A percentile compares a stretch with the other conserved stretches of the same genome.
Conservation (phyloP, 179 eudicot species). For the Beta corolliflora region DNA sequence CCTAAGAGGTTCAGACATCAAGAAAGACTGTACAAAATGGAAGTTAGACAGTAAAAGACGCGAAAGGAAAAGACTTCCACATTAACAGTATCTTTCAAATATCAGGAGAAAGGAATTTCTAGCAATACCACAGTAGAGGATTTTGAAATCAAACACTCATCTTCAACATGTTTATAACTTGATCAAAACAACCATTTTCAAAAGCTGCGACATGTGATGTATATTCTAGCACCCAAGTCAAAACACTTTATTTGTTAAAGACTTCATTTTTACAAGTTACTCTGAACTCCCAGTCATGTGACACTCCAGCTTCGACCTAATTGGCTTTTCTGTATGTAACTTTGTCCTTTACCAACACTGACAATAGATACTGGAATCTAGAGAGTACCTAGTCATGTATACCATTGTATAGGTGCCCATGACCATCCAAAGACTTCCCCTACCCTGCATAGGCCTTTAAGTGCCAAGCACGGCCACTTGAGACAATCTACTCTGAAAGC, state of each 20-base stretch:
- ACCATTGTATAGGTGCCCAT: background rate
- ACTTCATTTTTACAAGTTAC: background rate
- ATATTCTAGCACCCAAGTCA: conserved; percentile 1
- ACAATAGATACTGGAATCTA: background rate
- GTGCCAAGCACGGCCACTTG: background rate
- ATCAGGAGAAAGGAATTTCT: background rate
- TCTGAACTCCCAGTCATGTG: background rate
- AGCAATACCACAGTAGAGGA: background rate
- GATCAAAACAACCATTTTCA: background rate
- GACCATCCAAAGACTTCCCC: background rate
- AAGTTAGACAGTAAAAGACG: background rate
- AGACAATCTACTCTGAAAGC: background rate
- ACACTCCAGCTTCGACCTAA: conserved; percentile 1
- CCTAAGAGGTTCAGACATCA: background rate
- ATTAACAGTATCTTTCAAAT: background rate
- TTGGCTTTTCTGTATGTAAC: too few relatives aligned
- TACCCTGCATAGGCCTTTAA: background rate
- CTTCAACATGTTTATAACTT: background rate
- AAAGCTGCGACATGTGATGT: background rate
- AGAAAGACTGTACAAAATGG: background rate
- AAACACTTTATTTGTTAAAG: background rate
- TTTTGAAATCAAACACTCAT: background rate
- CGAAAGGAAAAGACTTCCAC: background rate
- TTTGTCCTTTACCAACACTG: background rate
- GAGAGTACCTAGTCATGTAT: background rate